A percentile compares a stretch with the other conserved stretches of the same genome.
phyloP scores from a whole-genome alignment of 139 green algal genomes.

The Yamagishiella unicocca region DNA sequence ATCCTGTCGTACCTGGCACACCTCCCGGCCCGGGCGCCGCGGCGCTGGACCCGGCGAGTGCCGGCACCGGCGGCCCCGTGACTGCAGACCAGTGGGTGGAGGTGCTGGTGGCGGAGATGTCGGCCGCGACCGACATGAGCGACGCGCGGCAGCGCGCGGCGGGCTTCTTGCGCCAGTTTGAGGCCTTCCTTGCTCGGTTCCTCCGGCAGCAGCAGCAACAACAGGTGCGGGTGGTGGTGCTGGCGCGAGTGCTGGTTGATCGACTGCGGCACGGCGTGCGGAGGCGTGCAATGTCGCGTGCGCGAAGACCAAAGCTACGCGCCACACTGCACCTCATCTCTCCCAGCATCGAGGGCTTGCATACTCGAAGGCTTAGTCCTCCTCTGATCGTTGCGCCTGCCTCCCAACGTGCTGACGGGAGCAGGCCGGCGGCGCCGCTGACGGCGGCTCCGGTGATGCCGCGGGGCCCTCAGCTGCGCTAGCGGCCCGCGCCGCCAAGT shows the following conservation, averaged over 20 bases:
- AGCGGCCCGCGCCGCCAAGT: constrained; percentile 25
- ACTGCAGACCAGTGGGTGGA: constrained; percentile 84
- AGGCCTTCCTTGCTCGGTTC: constrained; percentile 66
- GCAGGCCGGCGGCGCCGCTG: not conserved
- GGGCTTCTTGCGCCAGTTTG: constrained; percentile 78
- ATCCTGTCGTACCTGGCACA: too few relatives aligned
- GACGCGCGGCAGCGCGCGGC: constrained; percentile 75
- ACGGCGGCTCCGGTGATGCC: not conserved
- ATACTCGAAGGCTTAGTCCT: too few relatives aligned
- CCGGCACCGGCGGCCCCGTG: not conserved
- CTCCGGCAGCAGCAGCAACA: constrained; percentile 14
- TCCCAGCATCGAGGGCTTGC: too few relatives aligned
- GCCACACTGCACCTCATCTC: too few relatives aligned
- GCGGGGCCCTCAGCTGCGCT: not conserved
- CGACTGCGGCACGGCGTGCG: too few relatives aligned
- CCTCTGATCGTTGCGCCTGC: too few relatives aligned
- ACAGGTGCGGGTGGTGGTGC: not conserved
- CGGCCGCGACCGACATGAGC: constrained; percentile 69
- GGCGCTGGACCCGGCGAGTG: too few relatives aligned
- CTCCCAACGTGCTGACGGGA: too few relatives aligned
- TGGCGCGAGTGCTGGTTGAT: too few relatives aligned
- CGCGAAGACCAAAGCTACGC: too few relatives aligned
- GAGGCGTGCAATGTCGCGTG: too few relatives aligned
- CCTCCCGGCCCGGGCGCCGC: too few relatives aligned
- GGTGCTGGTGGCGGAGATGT: constrained; percentile 82